Percentiles rank a stretch among this genome's conserved stretches.
Evolutionary conservation across 306 rosid genomes (phyloP).

Genomic region (Cyamopsis tetragonoloba): DNA sequence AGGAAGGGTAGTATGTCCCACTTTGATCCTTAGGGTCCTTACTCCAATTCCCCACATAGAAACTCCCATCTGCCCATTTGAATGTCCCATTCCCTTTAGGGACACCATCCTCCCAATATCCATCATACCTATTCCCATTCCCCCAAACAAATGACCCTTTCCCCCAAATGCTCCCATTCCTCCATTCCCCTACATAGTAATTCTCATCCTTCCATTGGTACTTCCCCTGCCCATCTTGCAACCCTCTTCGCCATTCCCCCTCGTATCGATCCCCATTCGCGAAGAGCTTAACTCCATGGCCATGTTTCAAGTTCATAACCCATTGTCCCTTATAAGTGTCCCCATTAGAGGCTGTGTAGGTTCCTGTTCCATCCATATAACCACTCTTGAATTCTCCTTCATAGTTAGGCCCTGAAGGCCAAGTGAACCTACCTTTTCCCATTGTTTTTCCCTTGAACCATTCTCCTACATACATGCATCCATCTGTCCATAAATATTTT

Average conservation of each 20-base stretch:
- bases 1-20: conserved; percentile 73
- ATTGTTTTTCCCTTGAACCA: conserved; percentile 75
- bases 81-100: conserved; percentile 77
- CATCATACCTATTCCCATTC: conserved; percentile 70
- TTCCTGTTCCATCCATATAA: conserved; percentile 77
- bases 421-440: conserved; percentile 80
- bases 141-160: conserved; percentile 67
- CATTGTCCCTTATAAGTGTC: conserved; percentile 69
- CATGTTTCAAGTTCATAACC: conserved; percentile 83
- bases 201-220: conserved; percentile 68
- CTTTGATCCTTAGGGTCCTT: conserved; percentile 70
- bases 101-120: conserved; percentile 68
- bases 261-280: conserved; percentile 66
- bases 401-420: conserved; percentile 83
- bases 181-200: conserved; percentile 74
- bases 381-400: conserved; percentile 84
- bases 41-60: conserved; percentile 81
- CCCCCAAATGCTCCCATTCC: conserved; percentile 70
- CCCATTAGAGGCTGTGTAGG: conserved; percentile 50
- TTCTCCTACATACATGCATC: conserved; percentile 79
- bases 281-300: conserved; percentile 53
- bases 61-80: conserved; percentile 72
- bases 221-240: conserved; percentile 72
- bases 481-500: conserved; percentile 82
- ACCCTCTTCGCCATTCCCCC: conserved; percentile 77